Evolutionary conservation across 192 early-diverging fungal species (phyloP).

Genomic region (Martensiomyces pterosporus): DNA sequence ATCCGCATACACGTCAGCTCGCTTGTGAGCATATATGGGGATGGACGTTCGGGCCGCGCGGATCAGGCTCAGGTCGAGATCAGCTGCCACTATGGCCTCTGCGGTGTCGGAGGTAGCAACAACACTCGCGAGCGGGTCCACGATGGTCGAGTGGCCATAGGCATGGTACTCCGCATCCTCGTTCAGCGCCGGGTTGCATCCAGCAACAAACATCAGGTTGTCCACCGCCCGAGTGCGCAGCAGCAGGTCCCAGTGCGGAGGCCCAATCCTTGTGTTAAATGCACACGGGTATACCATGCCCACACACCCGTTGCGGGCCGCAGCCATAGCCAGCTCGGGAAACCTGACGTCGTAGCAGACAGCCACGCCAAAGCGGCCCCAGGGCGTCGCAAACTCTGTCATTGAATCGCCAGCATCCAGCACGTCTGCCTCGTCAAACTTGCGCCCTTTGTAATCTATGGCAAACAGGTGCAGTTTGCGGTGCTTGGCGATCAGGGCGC

Average conservation of each 20-base stretch:
- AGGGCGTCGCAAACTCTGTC: conserved; percentile 76
- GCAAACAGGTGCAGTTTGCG: conserved; percentile 89
- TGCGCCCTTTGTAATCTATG: conserved; percentile 85
- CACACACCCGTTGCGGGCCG: conserved; percentile 77
- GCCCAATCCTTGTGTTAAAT: conserved; percentile 94
- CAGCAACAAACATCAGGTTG: conserved; percentile 89
- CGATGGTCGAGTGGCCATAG: conserved; percentile 91
- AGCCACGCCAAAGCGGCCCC: conserved; percentile 83
- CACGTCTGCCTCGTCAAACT: conserved; percentile 87
- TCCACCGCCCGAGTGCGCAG: conserved; percentile 83
- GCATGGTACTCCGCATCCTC: conserved; percentile 70
- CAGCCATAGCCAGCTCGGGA: conserved; percentile 93
- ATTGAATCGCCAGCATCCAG: conserved; percentile 66
- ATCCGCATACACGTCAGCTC: conserved; percentile 89
- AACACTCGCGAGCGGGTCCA: conserved; percentile 75
- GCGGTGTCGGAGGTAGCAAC: conserved; percentile 68
- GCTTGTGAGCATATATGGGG: conserved; percentile 74
- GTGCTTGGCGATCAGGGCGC: conserved; percentile 55
- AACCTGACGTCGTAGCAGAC: conserved; percentile 98
- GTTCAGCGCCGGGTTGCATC: conserved; percentile 92
- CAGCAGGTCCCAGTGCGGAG: conserved; percentile 91
- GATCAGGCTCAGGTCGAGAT: conserved; percentile 59
- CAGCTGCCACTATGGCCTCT: conserved; percentile 77
- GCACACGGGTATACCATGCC: conserved; percentile 97
- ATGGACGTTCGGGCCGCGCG: conserved; percentile 64